Evolutionary conservation across 306 rosid species (phyloP).

Genomic region (Cucurbita argyrosperma): DNA sequence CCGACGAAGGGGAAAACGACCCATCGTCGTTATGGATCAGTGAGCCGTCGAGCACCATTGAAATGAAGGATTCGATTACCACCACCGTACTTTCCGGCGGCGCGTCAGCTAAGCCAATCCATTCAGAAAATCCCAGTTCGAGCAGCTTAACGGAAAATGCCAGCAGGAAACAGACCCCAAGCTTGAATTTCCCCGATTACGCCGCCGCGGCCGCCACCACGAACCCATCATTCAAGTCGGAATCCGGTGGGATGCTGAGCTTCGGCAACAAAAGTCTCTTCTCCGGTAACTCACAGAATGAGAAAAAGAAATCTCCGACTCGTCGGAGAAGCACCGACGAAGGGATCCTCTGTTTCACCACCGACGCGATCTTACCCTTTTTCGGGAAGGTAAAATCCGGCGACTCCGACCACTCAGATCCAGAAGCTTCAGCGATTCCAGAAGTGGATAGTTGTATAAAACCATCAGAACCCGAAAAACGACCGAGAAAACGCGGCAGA

Average conservation of each 20-base stretch:
- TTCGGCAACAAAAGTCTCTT: constrained; percentile 47
- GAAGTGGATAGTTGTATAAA: constrained; percentile 42
- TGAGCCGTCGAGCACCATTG: constrained; percentile 33
- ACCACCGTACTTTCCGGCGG: constrained; percentile 12
- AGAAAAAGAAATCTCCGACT: constrained; percentile 50
- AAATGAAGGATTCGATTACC: constrained; percentile 34
- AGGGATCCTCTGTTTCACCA: constrained; percentile 73
- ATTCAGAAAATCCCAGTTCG: constrained; percentile 37
- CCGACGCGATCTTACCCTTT: constrained; percentile 35
- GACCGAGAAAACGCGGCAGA: constrained; percentile 70
- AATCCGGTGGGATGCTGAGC: constrained; percentile 68
- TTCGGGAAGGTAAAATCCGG: constrained; percentile 19
- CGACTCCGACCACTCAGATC: constrained; percentile 80
- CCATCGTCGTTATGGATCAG: constrained; percentile 73
- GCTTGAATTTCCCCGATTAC: constrained; percentile 53
- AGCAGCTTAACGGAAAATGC: constrained; percentile 14
- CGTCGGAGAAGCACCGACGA: constrained; percentile 65
- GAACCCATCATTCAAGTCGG: constrained; percentile 38
- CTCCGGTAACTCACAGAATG: constrained; percentile 35
- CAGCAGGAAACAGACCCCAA: constrained; percentile 38
- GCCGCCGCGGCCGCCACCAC: constrained; percentile 18
- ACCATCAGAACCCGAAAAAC: constrained; percentile 62
- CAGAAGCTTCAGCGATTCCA: constrained; percentile 68
- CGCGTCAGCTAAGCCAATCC: constrained; percentile 28
- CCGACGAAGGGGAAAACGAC: constrained; percentile 63